Evolutionary conservation across 306 rosid species (phyloP), one percentile per base, ranked within the genome.

Genomic region (Trifolium fragiferum): DNA sequence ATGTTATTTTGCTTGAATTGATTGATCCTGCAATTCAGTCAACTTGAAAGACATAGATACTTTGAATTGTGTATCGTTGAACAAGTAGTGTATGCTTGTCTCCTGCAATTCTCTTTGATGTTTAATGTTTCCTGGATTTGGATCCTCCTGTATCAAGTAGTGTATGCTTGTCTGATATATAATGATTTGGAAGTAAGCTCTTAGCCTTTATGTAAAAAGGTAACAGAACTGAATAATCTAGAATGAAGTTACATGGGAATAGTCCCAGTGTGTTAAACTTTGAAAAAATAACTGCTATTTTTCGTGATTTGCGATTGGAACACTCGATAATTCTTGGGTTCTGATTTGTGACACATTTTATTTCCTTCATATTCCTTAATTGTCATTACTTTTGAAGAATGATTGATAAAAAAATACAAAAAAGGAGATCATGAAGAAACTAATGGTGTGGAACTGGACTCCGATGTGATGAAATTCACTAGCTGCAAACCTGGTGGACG

Each of bases 401-500:
- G 37, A 62, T 57, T 19, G 60, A 70, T 12, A 70, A 30, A 30
- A 2, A 49, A 30, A 32, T 35, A 35, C 15, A 41, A 75, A 68
- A 64, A 59, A 43, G 35, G 66, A 68, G 63, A 66, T 70, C 82
- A 88, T 2, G 80, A 65, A 61, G 74, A 70, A 76, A 84, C 79
- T 61, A 77, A 71, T 10, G 89, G 84, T 14, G 82, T 65, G 60
- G 89, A 86, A 71, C 85, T 87, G 1, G 86, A 87, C 40, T 72
- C 84, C 44, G 90, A 70, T 73, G 84, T 73, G 72, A 70, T 30
- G 69, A 86, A 86, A 82, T 81, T 77, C 68, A 82, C 76, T 6
- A 95, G 90, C 68, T 78, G 83, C 70, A 94, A 55, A 73, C 91
- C 80, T 25, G 96, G 94, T 41, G 88, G 90, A 75, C 84, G 68